A percentile compares a stretch with the other conserved stretches of the same genome.
These are phyloP conservation scores for Nidula niveotomentosa DNA, from an alignment of 1,284 basidiomycete species.

Conservation along the genomic window DNA sequence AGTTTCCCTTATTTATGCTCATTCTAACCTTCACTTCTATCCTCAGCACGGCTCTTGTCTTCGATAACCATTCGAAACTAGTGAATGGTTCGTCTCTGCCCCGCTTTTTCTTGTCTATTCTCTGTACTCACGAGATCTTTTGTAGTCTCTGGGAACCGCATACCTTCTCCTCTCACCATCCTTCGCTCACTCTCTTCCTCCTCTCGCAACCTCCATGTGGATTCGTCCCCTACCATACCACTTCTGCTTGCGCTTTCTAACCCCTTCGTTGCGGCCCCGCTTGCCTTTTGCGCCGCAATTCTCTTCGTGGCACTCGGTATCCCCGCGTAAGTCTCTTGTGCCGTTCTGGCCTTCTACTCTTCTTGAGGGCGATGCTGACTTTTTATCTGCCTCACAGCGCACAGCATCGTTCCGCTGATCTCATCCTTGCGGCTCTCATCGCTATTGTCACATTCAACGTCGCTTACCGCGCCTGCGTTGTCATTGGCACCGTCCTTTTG, in stretches of 20 bases:
- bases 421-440: conserved; percentile 72
- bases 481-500: conserved; percentile 80
- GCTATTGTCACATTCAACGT: conserved; percentile 78
- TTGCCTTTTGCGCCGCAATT: conserved; percentile 43
- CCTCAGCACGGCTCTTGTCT: conserved; percentile 50
- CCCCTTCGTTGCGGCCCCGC: conserved; percentile 43
- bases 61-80: conserved; percentile 69
- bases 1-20: conserved; percentile 67
- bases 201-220: conserved; percentile 24
- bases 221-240: conserved; percentile 32
- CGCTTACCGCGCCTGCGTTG: conserved; percentile 77
- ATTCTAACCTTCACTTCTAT: conserved; percentile 58
- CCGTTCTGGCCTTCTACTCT: neutral
- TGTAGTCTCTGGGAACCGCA: conserved; percentile 52
- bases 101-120: neutral
- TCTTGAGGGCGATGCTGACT: neutral
- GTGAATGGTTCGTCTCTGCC: conserved; percentile 49
- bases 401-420: conserved; percentile 70
- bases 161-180: conserved; percentile 46
- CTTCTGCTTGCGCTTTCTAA: conserved; percentile 48
- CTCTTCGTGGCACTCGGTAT: conserved; percentile 42
- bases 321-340: conserved; percentile 42
- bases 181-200: conserved; percentile 42
- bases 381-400: conserved; percentile 28
- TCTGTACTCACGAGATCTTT: neutral